These are phyloP conservation scores for Goniomonas avonlea DNA, from an alignment of 78 protist species.

Conservation along the genomic window DNA sequence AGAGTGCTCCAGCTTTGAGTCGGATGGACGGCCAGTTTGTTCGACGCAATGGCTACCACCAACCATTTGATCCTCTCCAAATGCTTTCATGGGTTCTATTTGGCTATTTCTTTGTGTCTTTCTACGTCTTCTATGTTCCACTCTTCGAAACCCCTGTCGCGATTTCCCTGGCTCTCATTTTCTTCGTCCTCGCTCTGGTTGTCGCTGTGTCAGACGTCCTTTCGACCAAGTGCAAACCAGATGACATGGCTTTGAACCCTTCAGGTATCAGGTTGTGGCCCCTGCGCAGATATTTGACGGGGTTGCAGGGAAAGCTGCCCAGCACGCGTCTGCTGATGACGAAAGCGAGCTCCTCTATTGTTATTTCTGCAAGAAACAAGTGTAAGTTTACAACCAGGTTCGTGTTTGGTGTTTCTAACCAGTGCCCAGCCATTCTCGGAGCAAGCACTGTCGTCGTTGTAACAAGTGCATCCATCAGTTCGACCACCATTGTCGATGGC, in stretches of 20 bases:
- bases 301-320: neutral
- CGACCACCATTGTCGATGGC: slow-evolving; percentile 49
- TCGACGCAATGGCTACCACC: neutral
- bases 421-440: neutral
- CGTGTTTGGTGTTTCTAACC: neutral
- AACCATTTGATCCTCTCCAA: neutral
- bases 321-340: neutral
- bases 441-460: slow-evolving; percentile 43
- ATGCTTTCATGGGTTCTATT: neutral
- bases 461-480: slow-evolving; percentile 23
- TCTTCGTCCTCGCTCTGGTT: neutral
- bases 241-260: neutral
- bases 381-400: no score
- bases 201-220: neutral
- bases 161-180: neutral
- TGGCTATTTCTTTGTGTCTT: neutral
- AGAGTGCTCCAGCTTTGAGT: no score
- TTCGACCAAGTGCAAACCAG: no score
- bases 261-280: neutral
- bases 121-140: neutral
- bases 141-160: neutral
- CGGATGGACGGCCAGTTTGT: no score
- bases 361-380: neutral
- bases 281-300: neutral
- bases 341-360: neutral